These are phyloP conservation scores for thale cress (Arabidopsis thaliana) DNA, from an alignment of 345 rosid species.

Conservation along the genomic window DNA sequence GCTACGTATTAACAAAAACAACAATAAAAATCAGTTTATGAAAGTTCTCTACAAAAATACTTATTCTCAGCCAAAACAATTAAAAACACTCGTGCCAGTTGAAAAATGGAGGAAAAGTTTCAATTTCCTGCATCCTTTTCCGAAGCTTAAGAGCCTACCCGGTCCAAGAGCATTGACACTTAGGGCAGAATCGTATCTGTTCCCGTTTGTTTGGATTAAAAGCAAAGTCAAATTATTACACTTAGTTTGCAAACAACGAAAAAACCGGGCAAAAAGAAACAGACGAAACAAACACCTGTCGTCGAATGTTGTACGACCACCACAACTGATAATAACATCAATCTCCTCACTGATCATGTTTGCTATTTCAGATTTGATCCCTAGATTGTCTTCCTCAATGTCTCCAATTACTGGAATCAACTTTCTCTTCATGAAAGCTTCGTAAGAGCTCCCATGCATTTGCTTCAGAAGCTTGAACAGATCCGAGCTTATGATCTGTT, in stretches of 20 bases:
- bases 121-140: constrained; percentile 50
- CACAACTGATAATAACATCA: constrained; percentile 67
- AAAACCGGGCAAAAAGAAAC: neutral
- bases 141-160: constrained; percentile 49
- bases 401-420: constrained; percentile 51
- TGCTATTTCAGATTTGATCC: constrained; percentile 18
- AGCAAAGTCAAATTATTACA: neutral
- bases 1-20: constrained; percentile 42
- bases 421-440: constrained; percentile 43
- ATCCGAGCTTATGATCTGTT: constrained; percentile 44
- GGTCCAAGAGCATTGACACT: constrained; percentile 62
- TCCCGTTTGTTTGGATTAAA: constrained; percentile 9
- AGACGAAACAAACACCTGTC: constrained; percentile 31
- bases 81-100: constrained; percentile 53
- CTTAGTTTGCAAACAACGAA: neutral
- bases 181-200: constrained; percentile 57
- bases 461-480: constrained; percentile 39
- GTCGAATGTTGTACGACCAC: constrained; percentile 64
- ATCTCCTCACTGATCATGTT: constrained; percentile 53
- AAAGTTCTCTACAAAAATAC: constrained; percentile 6
- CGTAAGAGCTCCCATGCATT: constrained; percentile 39
- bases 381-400: constrained; percentile 30
- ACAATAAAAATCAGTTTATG: neutral
- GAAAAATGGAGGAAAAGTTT: constrained; percentile 61
- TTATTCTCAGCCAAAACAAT: neutral